These are phyloP conservation scores for Penicillium odoratum DNA, from an alignment of 495 filamentous ascomycete species.

Conservation along the genomic window DNA sequence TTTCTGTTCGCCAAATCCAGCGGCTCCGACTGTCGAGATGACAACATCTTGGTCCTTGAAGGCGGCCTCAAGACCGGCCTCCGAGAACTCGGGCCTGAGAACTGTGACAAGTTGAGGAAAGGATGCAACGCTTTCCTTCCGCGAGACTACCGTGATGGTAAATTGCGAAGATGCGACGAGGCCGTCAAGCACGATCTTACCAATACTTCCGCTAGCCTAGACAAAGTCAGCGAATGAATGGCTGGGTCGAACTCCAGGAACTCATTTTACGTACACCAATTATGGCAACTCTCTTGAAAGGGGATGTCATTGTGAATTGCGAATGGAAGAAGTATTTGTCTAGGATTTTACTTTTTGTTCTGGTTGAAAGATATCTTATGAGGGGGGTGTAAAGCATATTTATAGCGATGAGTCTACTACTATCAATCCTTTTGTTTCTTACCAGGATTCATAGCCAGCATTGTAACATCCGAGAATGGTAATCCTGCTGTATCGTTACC, in stretches of 20 bases:
- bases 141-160: conserved; percentile 7
- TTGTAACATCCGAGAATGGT: not conserved
- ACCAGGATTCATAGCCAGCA: not conserved
- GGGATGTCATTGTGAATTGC: too few species aligned
- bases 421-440: not conserved
- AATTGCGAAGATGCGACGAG: conserved; percentile 7
- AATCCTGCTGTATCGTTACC: not conserved
- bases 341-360: too few species aligned
- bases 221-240: not conserved
- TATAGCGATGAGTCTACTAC: too few species aligned
- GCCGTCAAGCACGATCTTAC: conserved; percentile 6
- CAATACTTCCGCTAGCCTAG: conserved; percentile 14
- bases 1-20: conserved; percentile 41
- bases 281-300: too few species aligned
- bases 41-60: conserved; percentile 52
- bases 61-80: conserved; percentile 42
- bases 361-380: too few species aligned
- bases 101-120: conserved; percentile 35
- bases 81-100: conserved; percentile 63
- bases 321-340: too few species aligned
- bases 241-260: too few species aligned
- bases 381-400: too few species aligned
- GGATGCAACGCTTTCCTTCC: conserved; percentile 9
- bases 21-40: conserved; percentile 38
- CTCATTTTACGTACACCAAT: too few species aligned